Evolutionary conservation across 345 rosid genomes (phyloP).

Genomic region (Citropsis articulata): DNA sequence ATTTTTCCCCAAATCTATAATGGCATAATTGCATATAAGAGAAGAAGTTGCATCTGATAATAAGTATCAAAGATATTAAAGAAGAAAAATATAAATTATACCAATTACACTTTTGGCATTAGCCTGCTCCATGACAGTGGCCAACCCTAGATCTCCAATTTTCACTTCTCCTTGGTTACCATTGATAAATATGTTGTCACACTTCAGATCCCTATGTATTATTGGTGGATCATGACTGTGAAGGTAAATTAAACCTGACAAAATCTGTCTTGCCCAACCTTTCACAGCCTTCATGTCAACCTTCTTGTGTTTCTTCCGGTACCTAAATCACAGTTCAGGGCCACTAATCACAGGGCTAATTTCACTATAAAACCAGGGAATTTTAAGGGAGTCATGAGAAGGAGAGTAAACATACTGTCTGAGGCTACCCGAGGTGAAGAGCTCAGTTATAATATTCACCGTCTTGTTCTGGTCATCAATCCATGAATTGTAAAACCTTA

Average conservation of each 20-base stretch:
- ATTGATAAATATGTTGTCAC: conserved; percentile 91
- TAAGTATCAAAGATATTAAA: conserved; percentile 14
- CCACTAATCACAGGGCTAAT: conserved; percentile 27
- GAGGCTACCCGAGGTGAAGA: conserved; percentile 92
- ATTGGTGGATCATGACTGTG: conserved; percentile 82
- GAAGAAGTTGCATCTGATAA: not conserved
- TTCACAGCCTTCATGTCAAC: conserved; percentile 85
- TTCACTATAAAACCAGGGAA: conserved; percentile 15
- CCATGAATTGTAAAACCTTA: conserved; percentile 86
- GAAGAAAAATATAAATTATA: conserved; percentile 22
- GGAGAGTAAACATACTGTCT: conserved; percentile 65
- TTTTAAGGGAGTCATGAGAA: conserved; percentile 1
- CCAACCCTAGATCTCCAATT: conserved; percentile 97
- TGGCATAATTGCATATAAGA: not conserved
- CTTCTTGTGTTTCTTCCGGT: conserved; percentile 80
- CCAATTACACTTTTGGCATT: conserved; percentile 95
- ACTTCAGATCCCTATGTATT: conserved; percentile 92
- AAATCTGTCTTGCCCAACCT: conserved; percentile 90
- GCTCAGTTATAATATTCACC: conserved; percentile 86
- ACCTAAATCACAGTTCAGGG: conserved; percentile 48
- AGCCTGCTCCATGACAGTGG: conserved; percentile 86
- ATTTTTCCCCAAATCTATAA: not conserved
- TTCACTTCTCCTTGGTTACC: conserved; percentile 97
- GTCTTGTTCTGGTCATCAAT: conserved; percentile 90
- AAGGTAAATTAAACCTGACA: conserved; percentile 73